Conservation (phyloP, 352 stramenopile species). For the Peronospora belbahrii region DNA sequence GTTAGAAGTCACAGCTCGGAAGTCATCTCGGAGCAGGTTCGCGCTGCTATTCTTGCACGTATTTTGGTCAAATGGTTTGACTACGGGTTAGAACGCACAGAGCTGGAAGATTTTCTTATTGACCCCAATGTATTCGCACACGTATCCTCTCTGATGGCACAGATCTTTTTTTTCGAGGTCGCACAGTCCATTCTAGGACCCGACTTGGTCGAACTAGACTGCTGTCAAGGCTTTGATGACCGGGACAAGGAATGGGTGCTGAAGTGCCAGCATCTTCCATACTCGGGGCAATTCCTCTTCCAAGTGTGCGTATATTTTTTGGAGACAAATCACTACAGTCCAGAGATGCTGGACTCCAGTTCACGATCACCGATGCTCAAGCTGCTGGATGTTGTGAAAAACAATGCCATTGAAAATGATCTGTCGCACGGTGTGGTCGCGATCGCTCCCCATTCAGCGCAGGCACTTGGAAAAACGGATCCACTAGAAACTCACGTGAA, state of each 20-base stretch:
- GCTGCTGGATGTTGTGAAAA: slow-evolving; percentile 57
- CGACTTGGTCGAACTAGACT: slow-evolving; percentile 3
- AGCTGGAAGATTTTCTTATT: slow-evolving; percentile 60
- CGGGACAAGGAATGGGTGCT: slow-evolving; percentile 70
- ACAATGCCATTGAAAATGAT: slow-evolving; percentile 73
- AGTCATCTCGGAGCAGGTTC: slow-evolving; percentile 32
- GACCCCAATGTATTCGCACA: slow-evolving; percentile 50
- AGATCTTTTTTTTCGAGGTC: slow-evolving; percentile 75
- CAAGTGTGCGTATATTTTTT: slow-evolving; percentile 60
- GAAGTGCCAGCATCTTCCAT: slow-evolving; percentile 64
- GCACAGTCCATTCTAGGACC: slow-evolving; percentile 39
- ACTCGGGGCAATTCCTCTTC: slow-evolving; percentile 78
- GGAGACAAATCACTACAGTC: slow-evolving; percentile 20
- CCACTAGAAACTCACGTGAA: slow-evolving; percentile 83
- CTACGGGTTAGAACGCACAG: slow-evolving; percentile 43
- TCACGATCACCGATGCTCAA: slow-evolving; percentile 21
- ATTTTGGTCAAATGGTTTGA: slow-evolving; percentile 83
- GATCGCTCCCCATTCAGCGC: slow-evolving; percentile 56
- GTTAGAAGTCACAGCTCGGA: slow-evolving; percentile 34
- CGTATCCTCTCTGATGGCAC: slow-evolving; percentile 49
- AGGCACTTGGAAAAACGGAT: slow-evolving; percentile 69
- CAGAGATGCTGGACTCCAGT: slow-evolving; percentile 1
- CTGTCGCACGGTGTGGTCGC: slow-evolving; percentile 36
- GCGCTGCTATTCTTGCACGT: slow-evolving; percentile 63
- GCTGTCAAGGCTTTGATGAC: slow-evolving; percentile 46